Evolutionary conservation across 2,329 filamentous ascomycete genomes (phyloP).

Genomic region (Arthrocladium fulminans): DNA sequence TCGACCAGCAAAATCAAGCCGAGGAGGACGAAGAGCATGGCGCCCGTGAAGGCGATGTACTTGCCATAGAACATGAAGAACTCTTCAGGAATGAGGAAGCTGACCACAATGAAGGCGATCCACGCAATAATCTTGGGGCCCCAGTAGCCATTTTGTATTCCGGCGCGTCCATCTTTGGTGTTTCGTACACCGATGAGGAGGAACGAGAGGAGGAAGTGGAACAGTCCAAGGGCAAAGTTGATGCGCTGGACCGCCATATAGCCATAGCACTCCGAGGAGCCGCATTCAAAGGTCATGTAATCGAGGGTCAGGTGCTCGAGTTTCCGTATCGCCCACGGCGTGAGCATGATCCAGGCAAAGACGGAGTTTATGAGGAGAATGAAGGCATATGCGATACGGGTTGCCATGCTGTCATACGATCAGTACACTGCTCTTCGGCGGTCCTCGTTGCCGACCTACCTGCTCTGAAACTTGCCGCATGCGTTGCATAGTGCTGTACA

Average conservation of each 20-base stretch:
- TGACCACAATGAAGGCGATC: conserved; percentile 76
- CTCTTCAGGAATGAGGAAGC: conserved; percentile 87
- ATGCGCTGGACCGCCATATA: conserved; percentile 96
- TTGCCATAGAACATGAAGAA: conserved; percentile 97
- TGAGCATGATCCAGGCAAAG: conserved; percentile 97
- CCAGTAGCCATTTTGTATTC: conserved; percentile 97
- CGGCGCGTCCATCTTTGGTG: conserved; percentile 77
- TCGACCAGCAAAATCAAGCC: conserved; percentile 89
- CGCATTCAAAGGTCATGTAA: conserved; percentile 91
- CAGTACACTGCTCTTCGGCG: conserved; percentile 1
- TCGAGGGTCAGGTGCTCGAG: conserved; percentile 84
- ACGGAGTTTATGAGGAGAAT: conserved; percentile 95
- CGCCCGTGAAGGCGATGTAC: conserved; percentile 78
- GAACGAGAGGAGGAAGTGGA: conserved; percentile 78
- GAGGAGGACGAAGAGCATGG: conserved; percentile 86
- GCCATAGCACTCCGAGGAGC: conserved; percentile 82
- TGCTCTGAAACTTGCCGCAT: conserved; percentile 95
- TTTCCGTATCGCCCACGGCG: conserved; percentile 95
- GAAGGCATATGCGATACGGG: conserved; percentile 90
- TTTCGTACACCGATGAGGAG: conserved; percentile 78
- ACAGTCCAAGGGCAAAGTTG: conserved; percentile 92
- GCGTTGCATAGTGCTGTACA: conserved; percentile 93
- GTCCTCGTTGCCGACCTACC: conserved; percentile 42
- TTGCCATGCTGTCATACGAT: conserved; percentile 62
- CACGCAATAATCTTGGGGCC: conserved; percentile 89